phyloP scores from a whole-genome alignment of 805 yeast species.

The Candida xyloterini region DNA sequence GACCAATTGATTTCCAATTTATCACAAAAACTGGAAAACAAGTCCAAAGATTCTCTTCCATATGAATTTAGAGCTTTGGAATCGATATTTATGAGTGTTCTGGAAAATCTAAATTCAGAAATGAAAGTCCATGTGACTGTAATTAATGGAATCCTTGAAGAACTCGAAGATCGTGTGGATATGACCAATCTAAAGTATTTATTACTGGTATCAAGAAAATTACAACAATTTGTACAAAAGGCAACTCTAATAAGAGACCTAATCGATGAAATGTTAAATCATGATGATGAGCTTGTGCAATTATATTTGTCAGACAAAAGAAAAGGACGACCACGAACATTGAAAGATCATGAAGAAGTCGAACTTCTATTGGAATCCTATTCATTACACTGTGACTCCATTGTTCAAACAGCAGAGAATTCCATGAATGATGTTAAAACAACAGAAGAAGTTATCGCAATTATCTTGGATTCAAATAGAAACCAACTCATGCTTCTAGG shows the following conservation, averaged over 20 bases:
- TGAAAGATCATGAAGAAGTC: conserved; percentile 77
- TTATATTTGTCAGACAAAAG: conserved; percentile 68
- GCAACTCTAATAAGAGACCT: conserved; percentile 78
- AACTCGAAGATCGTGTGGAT: conserved; percentile 80
- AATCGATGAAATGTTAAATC: conserved; percentile 79
- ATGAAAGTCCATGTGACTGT: conserved; percentile 81
- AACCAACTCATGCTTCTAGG: conserved; percentile 90
- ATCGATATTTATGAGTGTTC: conserved; percentile 76
- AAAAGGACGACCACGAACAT: conserved; percentile 42
- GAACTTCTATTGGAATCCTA: conserved; percentile 90
- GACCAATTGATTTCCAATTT: conserved; percentile 43
- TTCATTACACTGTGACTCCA: conserved; percentile 87
- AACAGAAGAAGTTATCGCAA: conserved; percentile 93
- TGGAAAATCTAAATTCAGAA: conserved; percentile 77
- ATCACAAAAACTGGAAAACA: conserved; percentile 36
- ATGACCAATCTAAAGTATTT: conserved; percentile 73
- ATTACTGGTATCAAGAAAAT: conserved; percentile 78
- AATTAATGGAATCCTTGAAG: conserved; percentile 67
- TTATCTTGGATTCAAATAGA: conserved; percentile 89
- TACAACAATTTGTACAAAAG: conserved; percentile 81
- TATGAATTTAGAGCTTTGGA: conserved; percentile 92
- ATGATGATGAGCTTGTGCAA: conserved; percentile 82
- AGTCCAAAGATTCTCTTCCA: conserved; percentile 47
- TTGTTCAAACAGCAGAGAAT: conserved; percentile 84
- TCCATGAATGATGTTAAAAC: conserved; percentile 79